phyloP scores from a whole-genome alignment of 73 alveolate species.

The Symbiodinium natans region DNA sequence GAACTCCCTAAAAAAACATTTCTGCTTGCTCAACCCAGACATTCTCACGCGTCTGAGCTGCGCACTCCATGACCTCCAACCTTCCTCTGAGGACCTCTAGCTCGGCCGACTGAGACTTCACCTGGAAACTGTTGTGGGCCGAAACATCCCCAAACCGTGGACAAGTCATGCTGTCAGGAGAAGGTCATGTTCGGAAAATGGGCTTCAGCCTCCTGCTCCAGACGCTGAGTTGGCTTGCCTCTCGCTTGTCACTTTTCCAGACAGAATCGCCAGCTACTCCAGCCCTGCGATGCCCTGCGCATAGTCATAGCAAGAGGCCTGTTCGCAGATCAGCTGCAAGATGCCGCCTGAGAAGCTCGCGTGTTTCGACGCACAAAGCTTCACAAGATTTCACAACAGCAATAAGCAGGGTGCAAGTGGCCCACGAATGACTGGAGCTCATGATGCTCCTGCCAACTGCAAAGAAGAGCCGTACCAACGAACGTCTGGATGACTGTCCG shows the following conservation, averaged over 20 bases:
- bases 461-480: neutral
- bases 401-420: neutral
- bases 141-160: no score
- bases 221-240: neutral
- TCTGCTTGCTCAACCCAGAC: neutral
- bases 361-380: neutral
- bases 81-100: constrained; percentile 65
- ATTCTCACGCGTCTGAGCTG: constrained; percentile 1
- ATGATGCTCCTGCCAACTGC: neutral
- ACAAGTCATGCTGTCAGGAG: no score
- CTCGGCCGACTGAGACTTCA: neutral
- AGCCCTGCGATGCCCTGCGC: no score
- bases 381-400: neutral
- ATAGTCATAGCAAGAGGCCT: no score
- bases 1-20: neutral
- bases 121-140: no score
- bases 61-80: constrained; percentile 48
- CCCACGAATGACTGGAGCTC: neutral
- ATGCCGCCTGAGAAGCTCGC: neutral
- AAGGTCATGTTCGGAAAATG: no score
- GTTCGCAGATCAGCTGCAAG: neutral
- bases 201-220: neutral
- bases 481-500: no score
- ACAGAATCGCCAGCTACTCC: neutral
- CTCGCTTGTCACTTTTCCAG: neutral